Evolutionary conservation across 148 eudicot genomes (phyloP), one percentile per base, ranked within the genome.

Genomic region (Hydrangea macrophylla): DNA sequence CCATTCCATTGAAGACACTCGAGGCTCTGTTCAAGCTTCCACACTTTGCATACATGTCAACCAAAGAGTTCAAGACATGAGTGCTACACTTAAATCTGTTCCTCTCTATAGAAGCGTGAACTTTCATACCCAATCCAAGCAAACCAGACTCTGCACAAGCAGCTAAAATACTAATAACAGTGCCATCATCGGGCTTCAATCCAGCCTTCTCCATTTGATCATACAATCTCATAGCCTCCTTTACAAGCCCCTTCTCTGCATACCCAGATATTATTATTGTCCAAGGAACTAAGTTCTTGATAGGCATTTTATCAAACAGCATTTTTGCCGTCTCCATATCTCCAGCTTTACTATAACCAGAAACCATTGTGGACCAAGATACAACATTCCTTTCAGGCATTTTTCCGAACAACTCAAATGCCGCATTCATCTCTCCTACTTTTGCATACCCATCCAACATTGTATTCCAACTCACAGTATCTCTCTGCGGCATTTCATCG

Each of bases 21-120:
- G 81, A 78, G 13, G 98, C 92, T 33, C 50, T 73, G 24, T 82
- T 71, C 70, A 86, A 67, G 63, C 75, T 57, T 13, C 96, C 98
- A 70, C 96, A 90, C 68, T 90, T 93, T 2, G 85, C 86, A 76
- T 93, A 93, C 98, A 93, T 90, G 69, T 93, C 95, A 59, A 93
- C 72, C 70, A 93, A 71, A 17, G 96, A 88, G 70, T 93, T 93
- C 17, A 50, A 68, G 40, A 86, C 86, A 25, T 73, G 60, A 57
- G 73, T 64, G 60, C 85, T 80, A 71, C 82, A 86, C 57, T 57
- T 73, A 62, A 70, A 78, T 35, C 71, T 53, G n/a, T 59, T 68
- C 44, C 75, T 73, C 62, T 66, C 76, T 15, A 93, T 81, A n/a
- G 80, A 76, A 9, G 75, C 72, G 65, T 86, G 94, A 60, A 92